A percentile compares a stretch with the other conserved stretches of the same genome.
Evolutionary conservation across 1,139 yeast genomes (phyloP).

Genomic region (Zygosaccharomyces sapae): DNA sequence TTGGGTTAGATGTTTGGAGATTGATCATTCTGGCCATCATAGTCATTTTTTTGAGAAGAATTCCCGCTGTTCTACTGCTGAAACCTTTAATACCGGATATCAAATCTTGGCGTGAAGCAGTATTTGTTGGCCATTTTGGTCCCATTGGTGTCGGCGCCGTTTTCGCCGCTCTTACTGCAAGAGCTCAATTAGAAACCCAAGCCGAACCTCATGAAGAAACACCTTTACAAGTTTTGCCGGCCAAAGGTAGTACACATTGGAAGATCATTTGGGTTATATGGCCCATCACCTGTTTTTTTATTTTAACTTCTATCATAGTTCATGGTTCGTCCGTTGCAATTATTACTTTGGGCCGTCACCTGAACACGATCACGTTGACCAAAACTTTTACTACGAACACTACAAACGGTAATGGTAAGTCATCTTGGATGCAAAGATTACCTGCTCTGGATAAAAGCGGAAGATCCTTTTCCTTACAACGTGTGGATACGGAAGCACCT

Average conservation of each 20-base stretch:
- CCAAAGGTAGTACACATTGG: slow-evolving; percentile 52
- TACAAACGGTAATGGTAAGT: slow-evolving; percentile 57
- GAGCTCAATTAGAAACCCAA: slow-evolving; percentile 65
- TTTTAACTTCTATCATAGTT: slow-evolving; percentile 80
- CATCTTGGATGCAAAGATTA: slow-evolving; percentile 80
- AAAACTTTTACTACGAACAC: slow-evolving; percentile 77
- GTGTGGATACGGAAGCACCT: slow-evolving; percentile 64
- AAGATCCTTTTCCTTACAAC: slow-evolving; percentile 72
- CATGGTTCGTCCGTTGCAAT: slow-evolving; percentile 98
- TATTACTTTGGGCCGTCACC: slow-evolving; percentile 77
- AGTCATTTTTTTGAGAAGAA: slow-evolving; percentile 76
- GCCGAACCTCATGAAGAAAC: slow-evolving; percentile 52
- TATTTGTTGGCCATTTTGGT: slow-evolving; percentile 96
- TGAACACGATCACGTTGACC: slow-evolving; percentile 88
- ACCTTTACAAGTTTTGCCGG: slow-evolving; percentile 55
- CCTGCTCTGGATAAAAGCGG: slow-evolving; percentile 72
- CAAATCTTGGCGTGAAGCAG: slow-evolving; percentile 90
- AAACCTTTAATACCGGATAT: slow-evolving; percentile 89
- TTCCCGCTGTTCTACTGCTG: slow-evolving; percentile 78
- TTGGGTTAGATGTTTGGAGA: slow-evolving; percentile 84
- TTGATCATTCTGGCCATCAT: slow-evolving; percentile 74
- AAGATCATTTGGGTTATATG: slow-evolving; percentile 72
- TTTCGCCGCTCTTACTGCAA: slow-evolving; percentile 81
- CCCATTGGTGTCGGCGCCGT: slow-evolving; percentile 98
- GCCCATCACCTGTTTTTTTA: slow-evolving; percentile 87